Base-by-base conservation (phyloP, 148 eudicot genomes). In the Simmondsia chinensis region DNA sequence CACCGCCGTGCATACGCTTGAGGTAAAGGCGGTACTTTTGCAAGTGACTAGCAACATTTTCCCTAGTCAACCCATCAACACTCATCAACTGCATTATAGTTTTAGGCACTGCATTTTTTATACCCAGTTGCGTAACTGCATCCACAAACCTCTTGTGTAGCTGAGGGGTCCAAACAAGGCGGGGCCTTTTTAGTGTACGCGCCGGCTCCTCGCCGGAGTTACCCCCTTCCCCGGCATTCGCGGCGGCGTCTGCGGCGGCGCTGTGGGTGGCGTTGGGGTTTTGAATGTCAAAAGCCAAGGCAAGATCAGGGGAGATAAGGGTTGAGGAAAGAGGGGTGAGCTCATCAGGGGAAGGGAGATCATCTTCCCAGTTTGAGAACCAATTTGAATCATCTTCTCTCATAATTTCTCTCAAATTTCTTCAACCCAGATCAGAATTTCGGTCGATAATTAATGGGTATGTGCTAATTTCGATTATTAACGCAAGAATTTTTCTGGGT, bases 301-400 rank as follows among this genome's bases (percentile, higher is more conserved):
- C 95, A 0, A 91, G 94, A 69, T 86, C 76, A 21, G 89, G 85
- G 4, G 99, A 73, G 16, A 91, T 91, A 50, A 91, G 76, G 66
- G 99, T 65, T 71, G 85, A 95, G 39, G 76, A 65, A 3, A 91
- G 51, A 6, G 99, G 88, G 63, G 72, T 85, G 14, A 91, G 76
- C 1, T 91, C 95, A 6, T 86, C 94, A 0, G 89, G 95, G 0
- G 82, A 35, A 1, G 95, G 99, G 2, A 91, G 66, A 17, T 79
- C 79, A 0, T 91, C 88, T 45, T 85, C 95, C 95, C 93, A 84
- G 38, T 76, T 80, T 0, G 94, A 67, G 52, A 83, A 83, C 97
- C 97, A 88, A 61, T 73, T 88, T 2, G 83, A 75, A 1, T 80
- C 82, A 0, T 84, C 79, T 43, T 83, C 97, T 12, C 78, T 89